Conservation (phyloP, 2,329 filamentous ascomycete genomes). For the Purpureocillium lavendulum region DNA sequence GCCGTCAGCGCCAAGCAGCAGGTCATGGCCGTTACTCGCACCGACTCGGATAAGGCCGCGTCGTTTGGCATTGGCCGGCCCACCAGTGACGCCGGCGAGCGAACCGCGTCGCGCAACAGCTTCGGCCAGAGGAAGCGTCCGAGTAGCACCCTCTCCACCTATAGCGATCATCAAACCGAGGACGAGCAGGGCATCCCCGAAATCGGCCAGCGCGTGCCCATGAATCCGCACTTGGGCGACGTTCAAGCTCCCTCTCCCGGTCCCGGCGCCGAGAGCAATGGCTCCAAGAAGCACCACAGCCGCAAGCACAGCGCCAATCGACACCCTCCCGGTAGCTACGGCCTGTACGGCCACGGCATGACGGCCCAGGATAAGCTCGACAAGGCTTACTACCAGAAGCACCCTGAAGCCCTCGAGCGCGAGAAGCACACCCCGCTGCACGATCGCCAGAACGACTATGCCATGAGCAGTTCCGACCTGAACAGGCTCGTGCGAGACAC, state of each 20-base stretch:
- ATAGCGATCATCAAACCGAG: conserved; percentile 46
- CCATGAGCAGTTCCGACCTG: conserved; percentile 80
- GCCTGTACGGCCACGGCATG: conserved; percentile 80
- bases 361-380: conserved; percentile 73
- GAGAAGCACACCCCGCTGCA: conserved; percentile 53
- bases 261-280: conserved; percentile 31
- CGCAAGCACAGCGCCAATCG: conserved; percentile 66
- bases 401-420: conserved; percentile 73
- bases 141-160: conserved; percentile 47
- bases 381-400: conserved; percentile 86
- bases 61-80: conserved; percentile 74
- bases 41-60: conserved; percentile 80
- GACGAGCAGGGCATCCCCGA: conserved; percentile 87
- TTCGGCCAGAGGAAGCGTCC: conserved; percentile 51
- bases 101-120: conserved; percentile 36
- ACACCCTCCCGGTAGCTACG: conserved; percentile 80
- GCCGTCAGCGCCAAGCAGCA: conserved; percentile 73
- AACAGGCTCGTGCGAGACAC: conserved; percentile 82
- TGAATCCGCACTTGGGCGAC: conserved; percentile 87
- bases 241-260: conserved; percentile 89
- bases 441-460: conserved; percentile 60
- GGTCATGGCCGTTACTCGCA: conserved; percentile 78
- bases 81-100: conserved; percentile 39
- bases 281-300: conserved; percentile 47
- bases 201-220: conserved; percentile 85